Base-by-base conservation (phyloP, 2,329 filamentous ascomycete genomes). In the Colletotrichum camelliae region DNA sequence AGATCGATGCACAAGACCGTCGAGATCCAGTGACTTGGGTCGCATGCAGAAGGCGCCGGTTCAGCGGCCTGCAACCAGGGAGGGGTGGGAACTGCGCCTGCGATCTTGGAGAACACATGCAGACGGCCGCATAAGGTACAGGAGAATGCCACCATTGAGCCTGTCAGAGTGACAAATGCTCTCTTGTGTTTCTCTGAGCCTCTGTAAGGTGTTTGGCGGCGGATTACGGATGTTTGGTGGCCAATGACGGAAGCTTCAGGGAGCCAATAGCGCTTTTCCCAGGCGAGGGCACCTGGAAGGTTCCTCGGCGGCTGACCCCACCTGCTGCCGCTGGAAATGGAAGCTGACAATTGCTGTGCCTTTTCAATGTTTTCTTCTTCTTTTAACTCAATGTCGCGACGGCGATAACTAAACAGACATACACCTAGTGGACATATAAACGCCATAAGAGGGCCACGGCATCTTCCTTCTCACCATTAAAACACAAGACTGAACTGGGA, bases 21-120 rank as follows among this genome's bases (percentile, higher is more conserved):
- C 57, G 7, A 27, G 65, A 69, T 74, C 74, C 70, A 64, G 74
- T 76, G 74, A 76, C 70, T 64, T 39, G 65, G 64, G 21, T 43
- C 37, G 7, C 35, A 76, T 76, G 74, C 74, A 74, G 62, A 62
- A 43, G 73, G 65, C 48, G 60, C 67, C 43, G 62, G 43, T 58
- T 65, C 74, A 39, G 73, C 62, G 57, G 29, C 69, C 57, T 62
- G 73, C 35, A 37, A 37, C 43, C 43, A 52, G n/a, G 43, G 43
- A 52, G 43, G 43, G 43, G n/a, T 33, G 39, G 35, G 21, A 64
- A 66, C 43, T 37, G 65, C 64, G 58, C 33, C 57, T 73, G 70
- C 64, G 57, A 75, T 48, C 62, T 67, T 35, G 31, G 67, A 39
- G 57, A 69, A 48, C 64, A 39, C 61, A 68, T 75, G 73, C 64